Evolutionary conservation across 352 stramenopile species (phyloP).

Genomic region (Thraustochytrium sp.): DNA sequence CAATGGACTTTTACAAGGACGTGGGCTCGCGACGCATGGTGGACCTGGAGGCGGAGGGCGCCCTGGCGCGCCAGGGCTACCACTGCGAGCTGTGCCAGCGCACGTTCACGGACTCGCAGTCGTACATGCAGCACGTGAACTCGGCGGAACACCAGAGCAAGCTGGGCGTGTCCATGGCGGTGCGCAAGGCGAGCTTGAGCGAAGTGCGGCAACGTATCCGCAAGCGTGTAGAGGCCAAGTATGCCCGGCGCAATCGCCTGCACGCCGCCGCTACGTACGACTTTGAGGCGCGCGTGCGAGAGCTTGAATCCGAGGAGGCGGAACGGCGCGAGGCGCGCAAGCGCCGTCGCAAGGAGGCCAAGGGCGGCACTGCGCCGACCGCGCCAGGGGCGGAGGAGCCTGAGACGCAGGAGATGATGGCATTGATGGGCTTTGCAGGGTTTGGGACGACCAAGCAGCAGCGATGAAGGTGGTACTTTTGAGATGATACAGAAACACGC

Average conservation of each 20-base stretch:
- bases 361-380: not conserved
- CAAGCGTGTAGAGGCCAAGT: not conserved
- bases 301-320: not conserved
- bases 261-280: not conserved
- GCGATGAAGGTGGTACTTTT: not conserved
- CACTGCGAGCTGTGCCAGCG: constrained; percentile 29
- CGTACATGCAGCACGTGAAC: constrained; percentile 29
- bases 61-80: not conserved
- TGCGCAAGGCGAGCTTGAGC: not conserved
- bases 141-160: constrained; percentile 3
- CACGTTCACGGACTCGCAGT: constrained; percentile 5
- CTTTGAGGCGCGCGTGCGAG: constrained; percentile 13
- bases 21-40: not conserved
- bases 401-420: not conserved
- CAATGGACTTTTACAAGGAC: constrained; percentile 13
- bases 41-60: not conserved
- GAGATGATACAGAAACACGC: not conserved
- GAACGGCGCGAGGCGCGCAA: not conserved
- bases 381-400: not conserved
- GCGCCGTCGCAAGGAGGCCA: not conserved
- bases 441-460: not conserved
- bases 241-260: not conserved
- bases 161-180: not conserved
- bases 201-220: constrained; percentile 12
- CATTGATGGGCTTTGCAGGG: not conserved